Evolutionary conservation across 2,329 filamentous ascomycete genomes (phyloP).

Genomic region (Sporothrix brunneoviolacea): DNA sequence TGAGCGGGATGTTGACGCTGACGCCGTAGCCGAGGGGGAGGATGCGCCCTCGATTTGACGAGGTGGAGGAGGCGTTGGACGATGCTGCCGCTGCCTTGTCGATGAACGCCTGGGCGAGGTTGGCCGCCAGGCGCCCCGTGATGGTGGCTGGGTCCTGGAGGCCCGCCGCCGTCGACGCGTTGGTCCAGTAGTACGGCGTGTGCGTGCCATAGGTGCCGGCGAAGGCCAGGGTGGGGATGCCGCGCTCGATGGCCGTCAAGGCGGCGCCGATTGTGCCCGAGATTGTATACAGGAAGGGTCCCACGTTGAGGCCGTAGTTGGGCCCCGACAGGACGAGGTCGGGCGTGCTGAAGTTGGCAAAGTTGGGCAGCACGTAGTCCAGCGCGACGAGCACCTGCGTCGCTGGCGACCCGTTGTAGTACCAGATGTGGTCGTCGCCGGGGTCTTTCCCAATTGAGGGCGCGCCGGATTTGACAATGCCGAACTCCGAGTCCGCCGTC

Average conservation of each 20-base stretch:
- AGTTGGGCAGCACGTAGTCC: conserved; percentile 47
- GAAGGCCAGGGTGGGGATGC: conserved; percentile 44
- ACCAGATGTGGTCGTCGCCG: conserved; percentile 48
- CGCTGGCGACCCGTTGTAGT: conserved; percentile 53
- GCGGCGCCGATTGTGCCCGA: conserved; percentile 45
- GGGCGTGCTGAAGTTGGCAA: conserved; percentile 40
- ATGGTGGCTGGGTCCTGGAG: conserved; percentile 21
- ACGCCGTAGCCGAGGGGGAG: conserved; percentile 22
- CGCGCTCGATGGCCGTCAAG: conserved; percentile 42
- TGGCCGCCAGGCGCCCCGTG: conserved; percentile 17
- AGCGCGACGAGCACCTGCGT: conserved; percentile 50
- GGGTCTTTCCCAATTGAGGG: conserved; percentile 46
- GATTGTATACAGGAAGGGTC: conserved; percentile 46
- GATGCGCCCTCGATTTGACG: conserved; percentile 9
- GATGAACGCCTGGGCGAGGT: conserved; percentile 20
- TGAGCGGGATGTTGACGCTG: conserved; percentile 21
- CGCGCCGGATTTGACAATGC: conserved; percentile 38
- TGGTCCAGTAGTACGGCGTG: conserved; percentile 37
- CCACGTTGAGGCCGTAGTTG: conserved; percentile 49
- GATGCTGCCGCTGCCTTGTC: conserved; percentile 10
- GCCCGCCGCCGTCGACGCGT: conserved; percentile 17
- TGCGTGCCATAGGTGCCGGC: conserved; percentile 36
- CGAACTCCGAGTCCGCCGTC: conserved; percentile 35
- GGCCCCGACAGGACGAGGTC: conserved; percentile 50
- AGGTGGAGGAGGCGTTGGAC: no score